Base-by-base conservation (phyloP, 352 stramenopile species). In the Phytophthora tentaculata region DNA sequence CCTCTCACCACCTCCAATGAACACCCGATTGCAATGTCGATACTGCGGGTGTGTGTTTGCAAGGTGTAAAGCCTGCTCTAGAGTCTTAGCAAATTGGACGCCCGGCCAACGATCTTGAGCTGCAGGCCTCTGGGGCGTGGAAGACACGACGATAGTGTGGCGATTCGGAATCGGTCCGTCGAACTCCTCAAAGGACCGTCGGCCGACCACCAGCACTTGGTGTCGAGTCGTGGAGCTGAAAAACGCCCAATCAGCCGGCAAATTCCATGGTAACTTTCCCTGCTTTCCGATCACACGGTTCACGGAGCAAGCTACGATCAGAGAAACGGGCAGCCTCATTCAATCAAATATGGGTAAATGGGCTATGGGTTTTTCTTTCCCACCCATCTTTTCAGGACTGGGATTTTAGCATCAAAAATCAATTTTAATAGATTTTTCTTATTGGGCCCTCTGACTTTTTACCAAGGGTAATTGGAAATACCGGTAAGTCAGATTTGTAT, bases 191-290 rank as follows among this genome's bases (percentile, higher is more conserved):
- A 88, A 89, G 16, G 81, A 94, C 44, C 67, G 64, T 22, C 83
- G 80, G 16, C 86, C 86, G 26, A 92, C 75, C 29, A 94, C 66
- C 49, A 91, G 71, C 71, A 90, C 82, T 49, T 92, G 82, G 13
- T 64, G 56, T 14, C 59, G 69, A 35, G 82, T 90, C 4, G 69
- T 62, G 8, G 80, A 84, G 47, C 68, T 75, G 69, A 94, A 94
- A 68, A 87, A 94, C 12, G 80, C 55, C 86, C 86, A 94, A 59
- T 94, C 86, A 2, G 69, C 71, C 13, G 86, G 81, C 17, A 94
- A 50, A 16, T 61, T 57, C 86, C 86, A 94, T 20, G 86, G 86
- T 43, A 92, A 64, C 19, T 54, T 69, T 5, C 84, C 86, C 19
- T 68, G 55, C 24, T 64, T 68, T 9, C 86, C 86, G 55, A 92